A percentile compares a stretch with the other conserved stretches of the same genome.
These are phyloP conservation scores for Pseudogymnoascus sp. DNA, from an alignment of 2,329 filamentous ascomycete genomes.

Conservation along the genomic window DNA sequence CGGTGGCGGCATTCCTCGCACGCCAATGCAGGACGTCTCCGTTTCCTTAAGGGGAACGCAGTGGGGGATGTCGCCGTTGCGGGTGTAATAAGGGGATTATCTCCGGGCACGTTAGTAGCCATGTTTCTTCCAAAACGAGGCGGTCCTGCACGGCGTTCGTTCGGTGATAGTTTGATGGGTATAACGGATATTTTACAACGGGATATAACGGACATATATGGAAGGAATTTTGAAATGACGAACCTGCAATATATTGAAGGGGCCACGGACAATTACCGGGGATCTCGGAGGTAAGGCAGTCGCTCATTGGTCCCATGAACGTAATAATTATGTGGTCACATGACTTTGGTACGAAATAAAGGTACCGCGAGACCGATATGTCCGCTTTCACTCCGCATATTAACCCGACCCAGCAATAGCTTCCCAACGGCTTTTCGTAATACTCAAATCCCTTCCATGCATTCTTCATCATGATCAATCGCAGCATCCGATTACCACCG, in stretches of 20 bases:
- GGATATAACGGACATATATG: slow-evolving; percentile 2
- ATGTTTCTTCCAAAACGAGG: neutral
- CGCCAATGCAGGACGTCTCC: slow-evolving; percentile 30
- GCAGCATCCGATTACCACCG: neutral
- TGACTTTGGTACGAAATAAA: neutral
- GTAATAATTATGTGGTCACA: neutral
- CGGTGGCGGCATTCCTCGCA: slow-evolving; percentile 34
- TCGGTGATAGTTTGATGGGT: neutral
- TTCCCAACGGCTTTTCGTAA: neutral
- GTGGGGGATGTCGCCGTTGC: neutral
- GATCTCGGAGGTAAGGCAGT: neutral
- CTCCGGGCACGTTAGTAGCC: neutral
- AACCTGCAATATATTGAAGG: neutral
- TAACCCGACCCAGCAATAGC: neutral
- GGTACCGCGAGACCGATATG: neutral
- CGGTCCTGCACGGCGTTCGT: neutral
- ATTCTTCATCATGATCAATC: neutral
- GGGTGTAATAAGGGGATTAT: neutral
- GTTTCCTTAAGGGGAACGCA: slow-evolving; percentile 18
- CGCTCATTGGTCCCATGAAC: neutral
- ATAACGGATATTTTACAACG: neutral
- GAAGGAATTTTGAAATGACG: neutral
- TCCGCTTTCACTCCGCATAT: neutral
- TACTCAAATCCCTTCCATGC: neutral
- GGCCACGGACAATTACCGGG: neutral